Percentiles rank a stretch among this genome's conserved stretches.
Conservation (phyloP, 2,329 filamentous ascomycete species). For the Nemania sp. region DNA sequence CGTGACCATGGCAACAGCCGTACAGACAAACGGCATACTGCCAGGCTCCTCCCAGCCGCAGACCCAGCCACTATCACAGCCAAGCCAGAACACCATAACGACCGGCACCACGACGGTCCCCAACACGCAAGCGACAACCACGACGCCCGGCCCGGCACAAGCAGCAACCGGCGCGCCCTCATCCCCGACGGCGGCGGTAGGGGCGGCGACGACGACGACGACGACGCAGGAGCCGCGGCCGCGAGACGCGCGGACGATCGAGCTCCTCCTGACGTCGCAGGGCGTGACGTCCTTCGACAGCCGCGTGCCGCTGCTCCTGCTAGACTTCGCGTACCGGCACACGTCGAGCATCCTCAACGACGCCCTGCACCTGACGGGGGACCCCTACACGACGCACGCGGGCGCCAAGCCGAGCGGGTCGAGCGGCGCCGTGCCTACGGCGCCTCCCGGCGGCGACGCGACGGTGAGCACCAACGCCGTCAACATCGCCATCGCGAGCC, state of each 20-base stretch:
- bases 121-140: slow-evolving; percentile 23
- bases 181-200: slow-evolving; percentile 34
- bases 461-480: slow-evolving; percentile 69
- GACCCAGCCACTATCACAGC: slow-evolving; percentile 14
- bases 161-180: slow-evolving; percentile 27
- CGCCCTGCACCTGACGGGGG: slow-evolving; percentile 68
- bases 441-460: slow-evolving; percentile 55
- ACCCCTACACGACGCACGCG: slow-evolving; percentile 67
- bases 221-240: slow-evolving; percentile 59
- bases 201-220: slow-evolving; percentile 30
- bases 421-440: slow-evolving; percentile 53
- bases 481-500: slow-evolving; percentile 71
- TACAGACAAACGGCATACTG: slow-evolving; percentile 22
- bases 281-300: slow-evolving; percentile 81
- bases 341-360: slow-evolving; percentile 73
- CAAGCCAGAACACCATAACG: slow-evolving; percentile 17
- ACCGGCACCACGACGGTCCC: slow-evolving; percentile 23
- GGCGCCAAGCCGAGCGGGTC: slow-evolving; percentile 56
- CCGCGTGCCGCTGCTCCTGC: slow-evolving; percentile 79
- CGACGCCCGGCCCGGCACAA: slow-evolving; percentile 13
- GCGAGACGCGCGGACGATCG: slow-evolving; percentile 78
- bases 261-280: slow-evolving; percentile 77
- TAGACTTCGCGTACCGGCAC: slow-evolving; percentile 87
- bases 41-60: slow-evolving; percentile 18
- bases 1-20: slow-evolving; percentile 17